Percentiles rank a stretch among this genome's conserved stretches.
These are phyloP conservation scores for Pulicaria dysenterica DNA, from an alignment of 129 eudicot species.

Conservation along the genomic window DNA sequence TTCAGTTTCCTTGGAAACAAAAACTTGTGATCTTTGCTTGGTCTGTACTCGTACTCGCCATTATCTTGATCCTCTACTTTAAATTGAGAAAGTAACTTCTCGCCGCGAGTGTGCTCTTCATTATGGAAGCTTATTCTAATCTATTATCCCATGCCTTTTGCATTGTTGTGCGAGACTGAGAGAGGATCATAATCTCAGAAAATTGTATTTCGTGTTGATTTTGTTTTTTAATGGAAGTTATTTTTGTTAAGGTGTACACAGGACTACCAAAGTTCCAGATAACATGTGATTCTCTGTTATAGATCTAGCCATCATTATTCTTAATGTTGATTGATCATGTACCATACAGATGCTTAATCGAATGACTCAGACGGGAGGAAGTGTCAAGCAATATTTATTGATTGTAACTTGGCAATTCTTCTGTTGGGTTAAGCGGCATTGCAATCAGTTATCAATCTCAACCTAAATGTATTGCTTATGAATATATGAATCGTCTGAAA, in stretches of 20 bases:
- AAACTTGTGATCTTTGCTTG: no score
- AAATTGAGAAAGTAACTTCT: conserved; percentile 37
- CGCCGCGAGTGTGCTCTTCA: conserved; percentile 27
- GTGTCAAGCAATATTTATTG: no score
- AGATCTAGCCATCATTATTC: background rate
- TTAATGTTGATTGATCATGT: no score
- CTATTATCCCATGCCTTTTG: background rate
- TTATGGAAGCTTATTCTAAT: background rate
- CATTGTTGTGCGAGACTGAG: conserved; percentile 16
- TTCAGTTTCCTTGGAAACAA: no score
- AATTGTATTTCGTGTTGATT: background rate
- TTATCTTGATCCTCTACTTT: conserved; percentile 58
- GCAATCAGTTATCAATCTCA: no score
- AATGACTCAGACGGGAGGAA: no score
- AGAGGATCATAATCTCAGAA: conserved; percentile 20
- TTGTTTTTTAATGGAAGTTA: conserved; percentile 32
- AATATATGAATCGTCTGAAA: no score
- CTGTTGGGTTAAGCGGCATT: no score
- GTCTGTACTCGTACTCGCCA: conserved; percentile 51
- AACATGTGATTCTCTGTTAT: background rate
- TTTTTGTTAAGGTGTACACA: background rate
- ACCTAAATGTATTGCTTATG: no score
- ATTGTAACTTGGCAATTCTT: no score
- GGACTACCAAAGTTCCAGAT: background rate
- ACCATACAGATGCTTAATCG: no score